A percentile compares a stretch with the other conserved stretches of the same genome.
These are phyloP conservation scores for Colletotrichum sp. DNA, from an alignment of 2,329 filamentous ascomycete genomes.

Conservation along the genomic window DNA sequence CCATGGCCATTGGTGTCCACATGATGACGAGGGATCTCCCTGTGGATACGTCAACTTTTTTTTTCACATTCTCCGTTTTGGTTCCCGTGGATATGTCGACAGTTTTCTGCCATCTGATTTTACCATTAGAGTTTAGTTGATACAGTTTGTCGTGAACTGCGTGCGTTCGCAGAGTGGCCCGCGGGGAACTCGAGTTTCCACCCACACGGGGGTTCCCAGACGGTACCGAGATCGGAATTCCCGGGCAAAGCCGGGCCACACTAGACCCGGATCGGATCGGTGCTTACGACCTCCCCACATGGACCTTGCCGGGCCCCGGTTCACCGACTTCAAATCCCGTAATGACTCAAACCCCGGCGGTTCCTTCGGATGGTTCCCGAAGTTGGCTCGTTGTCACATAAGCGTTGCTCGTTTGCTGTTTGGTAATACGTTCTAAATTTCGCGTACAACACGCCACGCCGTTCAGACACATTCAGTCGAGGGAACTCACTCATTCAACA, in stretches of 20 bases:
- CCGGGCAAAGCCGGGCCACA: neutral
- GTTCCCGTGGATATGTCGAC: neutral
- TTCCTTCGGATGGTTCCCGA: neutral
- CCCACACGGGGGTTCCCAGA: neutral
- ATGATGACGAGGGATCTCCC: neutral
- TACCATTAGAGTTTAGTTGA: neutral
- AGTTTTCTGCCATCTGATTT: neutral
- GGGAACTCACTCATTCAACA: neutral
- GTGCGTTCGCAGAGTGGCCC: neutral
- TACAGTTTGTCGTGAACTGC: neutral
- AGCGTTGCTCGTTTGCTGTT: neutral
- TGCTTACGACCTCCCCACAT: neutral
- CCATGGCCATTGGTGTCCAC: neutral
- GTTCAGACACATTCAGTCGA: too few relatives aligned
- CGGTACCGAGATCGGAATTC: neutral
- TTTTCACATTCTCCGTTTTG: neutral
- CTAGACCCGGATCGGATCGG: neutral
- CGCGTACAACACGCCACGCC: neutral
- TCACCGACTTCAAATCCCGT: constrained; percentile 1
- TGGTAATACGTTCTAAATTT: neutral
- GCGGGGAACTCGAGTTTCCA: neutral
- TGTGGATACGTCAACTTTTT: neutral
- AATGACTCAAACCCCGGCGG: neutral
- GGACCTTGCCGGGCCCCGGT: neutral
- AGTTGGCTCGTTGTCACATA: neutral